Conservation (phyloP, 352 stramenopile genomes). For the Elongisporangium undulatum region DNA sequence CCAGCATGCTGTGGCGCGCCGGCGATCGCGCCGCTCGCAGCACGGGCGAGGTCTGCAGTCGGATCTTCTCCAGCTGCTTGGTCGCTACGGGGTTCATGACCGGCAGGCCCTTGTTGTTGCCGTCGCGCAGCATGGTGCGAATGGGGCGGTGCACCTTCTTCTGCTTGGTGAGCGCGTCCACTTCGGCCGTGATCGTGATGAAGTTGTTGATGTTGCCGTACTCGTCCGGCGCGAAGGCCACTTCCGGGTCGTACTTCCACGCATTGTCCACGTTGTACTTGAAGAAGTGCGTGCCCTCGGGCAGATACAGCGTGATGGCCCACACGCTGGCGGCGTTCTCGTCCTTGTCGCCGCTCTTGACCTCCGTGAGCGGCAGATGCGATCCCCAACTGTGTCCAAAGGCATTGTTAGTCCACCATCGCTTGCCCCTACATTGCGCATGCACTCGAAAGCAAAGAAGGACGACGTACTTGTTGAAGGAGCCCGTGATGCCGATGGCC, state of each 20-base stretch:
- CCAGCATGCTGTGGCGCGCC: constrained; percentile 5
- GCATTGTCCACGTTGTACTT: constrained; percentile 76
- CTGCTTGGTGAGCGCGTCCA: constrained; percentile 27
- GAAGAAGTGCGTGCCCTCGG: constrained; percentile 67
- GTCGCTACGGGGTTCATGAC: constrained; percentile 71
- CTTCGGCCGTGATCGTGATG: constrained; percentile 40
- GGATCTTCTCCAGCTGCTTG: constrained; percentile 60
- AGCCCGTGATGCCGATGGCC: constrained; percentile 66
- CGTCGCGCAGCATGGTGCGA: constrained; percentile 67
- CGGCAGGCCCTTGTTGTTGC: constrained; percentile 30
- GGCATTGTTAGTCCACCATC: constrained; percentile 5
- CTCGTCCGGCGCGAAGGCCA: constrained; percentile 73
- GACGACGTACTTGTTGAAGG: constrained; percentile 70
- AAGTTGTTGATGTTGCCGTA: constrained; percentile 90
- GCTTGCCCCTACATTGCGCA: not conserved
- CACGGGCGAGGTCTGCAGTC: constrained; percentile 41
- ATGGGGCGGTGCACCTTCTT: constrained; percentile 55
- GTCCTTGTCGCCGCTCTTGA: constrained; percentile 7
- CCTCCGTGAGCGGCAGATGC: constrained; percentile 54
- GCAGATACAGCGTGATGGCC: constrained; percentile 51
- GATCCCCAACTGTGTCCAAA: constrained; percentile 57
- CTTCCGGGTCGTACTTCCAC: constrained; percentile 84
- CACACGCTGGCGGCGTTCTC: constrained; percentile 10
- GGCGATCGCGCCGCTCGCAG: constrained; percentile 24
- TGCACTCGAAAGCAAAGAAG: not conserved